phyloP scores from a whole-genome alignment of 345 rosid genomes.

The Erysimum cheiranthoides region DNA sequence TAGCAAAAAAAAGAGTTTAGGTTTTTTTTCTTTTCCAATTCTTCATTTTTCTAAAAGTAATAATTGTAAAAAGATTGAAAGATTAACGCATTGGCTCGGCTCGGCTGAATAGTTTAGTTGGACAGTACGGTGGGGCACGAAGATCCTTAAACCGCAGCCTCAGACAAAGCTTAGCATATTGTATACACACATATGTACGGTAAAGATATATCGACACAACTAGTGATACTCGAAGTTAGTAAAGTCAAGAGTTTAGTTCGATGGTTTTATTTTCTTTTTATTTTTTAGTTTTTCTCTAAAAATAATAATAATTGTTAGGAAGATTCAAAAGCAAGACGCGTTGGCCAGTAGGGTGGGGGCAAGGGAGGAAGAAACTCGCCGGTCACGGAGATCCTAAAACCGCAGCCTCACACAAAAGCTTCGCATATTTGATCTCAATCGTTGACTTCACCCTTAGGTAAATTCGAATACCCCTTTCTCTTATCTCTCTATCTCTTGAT shows the following conservation, averaged over 20 bases:
- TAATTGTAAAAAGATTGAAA: not conserved
- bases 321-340: conserved; percentile 19
- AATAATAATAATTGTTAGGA: not conserved
- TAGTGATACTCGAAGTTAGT: not conserved
- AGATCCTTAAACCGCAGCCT: not conserved
- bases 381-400: conserved; percentile 47
- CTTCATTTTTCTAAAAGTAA: not conserved
- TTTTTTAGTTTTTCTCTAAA: not conserved
- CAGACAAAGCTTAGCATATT: not conserved
- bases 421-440: conserved; percentile 41
- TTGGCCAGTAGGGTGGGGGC: not conserved
- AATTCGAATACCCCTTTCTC: not conserved
- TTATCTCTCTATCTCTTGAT: conserved; percentile 8
- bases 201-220: not conserved
- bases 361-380: conserved; percentile 15
- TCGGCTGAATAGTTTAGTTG: not conserved
- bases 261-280: too few relatives aligned
- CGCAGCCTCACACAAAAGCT: conserved; percentile 41
- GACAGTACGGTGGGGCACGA: not conserved
- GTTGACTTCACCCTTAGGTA: conserved; percentile 39
- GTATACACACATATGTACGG: too few relatives aligned
- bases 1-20: too few relatives aligned
- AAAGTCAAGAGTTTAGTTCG: not conserved
- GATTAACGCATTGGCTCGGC: not conserved
- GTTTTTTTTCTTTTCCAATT: too few relatives aligned